Base-by-base conservation (phyloP, 2,329 filamentous ascomycete species). In the Hymenoscyphus repandus region DNA sequence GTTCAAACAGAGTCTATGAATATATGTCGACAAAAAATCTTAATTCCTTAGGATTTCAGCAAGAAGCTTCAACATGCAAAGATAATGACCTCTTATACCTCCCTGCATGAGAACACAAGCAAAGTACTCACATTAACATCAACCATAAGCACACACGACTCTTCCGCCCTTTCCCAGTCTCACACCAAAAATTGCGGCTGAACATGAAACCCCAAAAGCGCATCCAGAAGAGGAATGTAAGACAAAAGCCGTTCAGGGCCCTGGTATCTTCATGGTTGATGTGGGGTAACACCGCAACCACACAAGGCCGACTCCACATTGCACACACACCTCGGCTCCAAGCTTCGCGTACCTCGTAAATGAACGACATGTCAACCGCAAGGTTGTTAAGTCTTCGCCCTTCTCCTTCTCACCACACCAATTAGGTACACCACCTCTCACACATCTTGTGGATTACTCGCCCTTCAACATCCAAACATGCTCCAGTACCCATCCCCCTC, bases 401-500 rank as follows among this genome's bases (percentile, higher is more conserved):
- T 22, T n/a, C n/a, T n/a, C n/a, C n/a, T n/a, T n/a, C n/a, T n/a
- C n/a, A n/a, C n/a, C n/a, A n/a, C n/a, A n/a, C n/a, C n/a, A n/a
- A n/a, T n/a, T n/a, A n/a, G n/a, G n/a, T n/a, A n/a, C n/a, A n/a
- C n/a, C n/a, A n/a, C n/a, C n/a, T n/a, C n/a, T n/a, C n/a, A n/a
- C n/a, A n/a, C n/a, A n/a, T n/a, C n/a, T n/a, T n/a, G n/a, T n/a
- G n/a, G n/a, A n/a, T n/a, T n/a, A n/a, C n/a, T n/a, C n/a, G n/a
- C n/a, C n/a, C n/a, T n/a, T n/a, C n/a, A n/a, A n/a, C n/a, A n/a
- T n/a, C n/a, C n/a, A n/a, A n/a, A n/a, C n/a, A 20, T 45, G 40
- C 18, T 54, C 13, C 42, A 55, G 52, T 55, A 50, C 2, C n/a
- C 7, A 42, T 17, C 31, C 11, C 12, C 22, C 34, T 15, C 46